A percentile compares a stretch with the other conserved stretches of the same genome.
phyloP scores from a whole-genome alignment of 305 asterid species.

The Solanum hybrid region DNA sequence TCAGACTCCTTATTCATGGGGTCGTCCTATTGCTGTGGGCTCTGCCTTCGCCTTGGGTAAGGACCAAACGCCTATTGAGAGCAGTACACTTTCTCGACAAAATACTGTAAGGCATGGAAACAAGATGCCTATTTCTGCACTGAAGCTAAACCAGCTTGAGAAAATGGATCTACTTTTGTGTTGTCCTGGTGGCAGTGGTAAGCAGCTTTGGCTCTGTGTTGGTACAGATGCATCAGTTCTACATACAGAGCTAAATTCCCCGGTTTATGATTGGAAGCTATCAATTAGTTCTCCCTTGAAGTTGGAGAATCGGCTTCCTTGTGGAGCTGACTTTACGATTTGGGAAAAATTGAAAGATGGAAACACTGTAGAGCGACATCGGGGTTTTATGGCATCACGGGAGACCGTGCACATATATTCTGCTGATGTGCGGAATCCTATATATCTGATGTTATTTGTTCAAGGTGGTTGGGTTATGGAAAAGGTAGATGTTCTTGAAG shows the following conservation, averaged over 20 bases:
- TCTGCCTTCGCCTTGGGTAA: conserved; percentile 37
- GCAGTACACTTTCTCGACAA: conserved; percentile 61
- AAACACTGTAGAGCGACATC: conserved; percentile 66
- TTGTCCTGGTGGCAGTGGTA: conserved; percentile 69
- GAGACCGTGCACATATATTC: conserved; percentile 75
- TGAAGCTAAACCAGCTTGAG: conserved; percentile 81
- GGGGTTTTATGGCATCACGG: conserved; percentile 69
- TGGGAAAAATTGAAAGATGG: conserved; percentile 80
- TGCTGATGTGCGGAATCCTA: conserved; percentile 86
- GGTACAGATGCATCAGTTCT: conserved; percentile 94
- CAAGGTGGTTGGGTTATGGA: conserved; percentile 96
- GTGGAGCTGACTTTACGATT: conserved; percentile 66
- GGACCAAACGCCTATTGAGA: conserved; percentile 58
- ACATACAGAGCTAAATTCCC: conserved; percentile 77
- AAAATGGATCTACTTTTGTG: conserved; percentile 85
- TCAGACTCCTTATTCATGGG: conserved; percentile 73
- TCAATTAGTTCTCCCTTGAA: conserved; percentile 85
- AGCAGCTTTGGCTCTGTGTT: conserved; percentile 77
- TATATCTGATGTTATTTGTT: conserved; percentile 52
- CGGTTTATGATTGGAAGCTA: conserved; percentile 96
- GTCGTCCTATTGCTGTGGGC: conserved; percentile 54
- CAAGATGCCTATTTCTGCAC: conserved; percentile 46
- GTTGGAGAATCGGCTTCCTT: conserved; percentile 96
- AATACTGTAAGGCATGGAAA: conserved; percentile 49
- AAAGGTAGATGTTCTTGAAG: conserved; percentile 45